Evolutionary conservation across 768 basidiomycete species (phyloP), one percentile per base, ranked within the genome.

Genomic region (Coprinopsis sp.): DNA sequence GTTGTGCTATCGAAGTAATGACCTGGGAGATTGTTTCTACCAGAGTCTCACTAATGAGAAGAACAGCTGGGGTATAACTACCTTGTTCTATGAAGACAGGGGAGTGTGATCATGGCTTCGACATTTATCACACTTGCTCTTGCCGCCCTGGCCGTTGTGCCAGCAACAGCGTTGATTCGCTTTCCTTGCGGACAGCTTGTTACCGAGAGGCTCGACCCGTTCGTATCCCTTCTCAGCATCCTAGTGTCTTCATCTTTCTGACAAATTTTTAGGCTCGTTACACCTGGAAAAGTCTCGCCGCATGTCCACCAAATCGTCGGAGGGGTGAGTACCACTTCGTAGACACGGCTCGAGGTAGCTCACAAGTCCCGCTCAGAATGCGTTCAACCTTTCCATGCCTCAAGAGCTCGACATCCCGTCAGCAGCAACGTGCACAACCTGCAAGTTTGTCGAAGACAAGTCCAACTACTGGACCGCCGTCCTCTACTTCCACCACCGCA

Each of bases 401-500:
- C 8, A 11, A 4, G 40, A 42, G 6, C 22, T 42, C 25, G 40
- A 42, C 40, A 6, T 42, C 27, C 4, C 4, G 4, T 6, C 22
- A 12, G 23, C 19, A 5, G 40, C 40, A 6, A 42, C 40, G 16
- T 42, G 40, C 25, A 42, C 40, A 24, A 42, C 40, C 12, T 42
- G 40, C 40, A 42, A 42, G 27, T 42, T 73, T 53, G 55, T 59
- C 27, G 54, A 73, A 52, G 70, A 70, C 58, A 68, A 70, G 45
- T 69, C 65, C 33, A 66, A 60, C 46, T 72, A 71, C 49, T 70
- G 69, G 69, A 62, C 61, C 40, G 67, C 68, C 33, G 66, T 64
- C 31, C 54, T 71, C 22, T 71, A 72, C 52, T 70, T 71, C 52
- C 64, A 68, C 64, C 68, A 48, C 61, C 54, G 52, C 34, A 69